These are phyloP conservation scores for Mycosphaerella sp. DNA, from an alignment of 2,329 filamentous ascomycete species.

Conservation along the genomic window DNA sequence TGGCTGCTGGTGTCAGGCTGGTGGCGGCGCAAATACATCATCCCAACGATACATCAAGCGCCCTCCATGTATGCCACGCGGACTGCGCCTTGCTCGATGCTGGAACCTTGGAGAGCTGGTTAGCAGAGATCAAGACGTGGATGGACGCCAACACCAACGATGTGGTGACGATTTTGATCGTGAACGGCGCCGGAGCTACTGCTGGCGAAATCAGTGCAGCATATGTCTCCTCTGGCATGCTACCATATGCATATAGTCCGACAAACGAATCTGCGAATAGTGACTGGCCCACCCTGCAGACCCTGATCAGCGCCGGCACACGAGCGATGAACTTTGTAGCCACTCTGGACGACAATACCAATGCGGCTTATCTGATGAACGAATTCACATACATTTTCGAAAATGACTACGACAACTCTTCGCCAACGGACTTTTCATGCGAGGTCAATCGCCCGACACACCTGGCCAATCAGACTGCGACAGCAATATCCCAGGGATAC, in stretches of 20 bases:
- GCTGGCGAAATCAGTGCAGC: slow-evolving; percentile 38
- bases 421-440: slow-evolving; percentile 28
- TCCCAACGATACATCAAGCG: slow-evolving; percentile 29
- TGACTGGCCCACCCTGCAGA: slow-evolving; percentile 78
- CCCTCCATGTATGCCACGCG: slow-evolving; percentile 59
- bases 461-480: slow-evolving; percentile 15
- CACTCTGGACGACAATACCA: slow-evolving; percentile 75
- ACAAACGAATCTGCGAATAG: slow-evolving; percentile 34
- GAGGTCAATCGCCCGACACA: slow-evolving; percentile 15
- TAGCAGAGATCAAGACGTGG: slow-evolving; percentile 55
- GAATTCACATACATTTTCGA: slow-evolving; percentile 41
- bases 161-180: slow-evolving; percentile 77
- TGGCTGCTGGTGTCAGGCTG: slow-evolving; percentile 57
- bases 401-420: slow-evolving; percentile 37
- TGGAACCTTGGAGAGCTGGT: slow-evolving; percentile 50
- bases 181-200: slow-evolving; percentile 58
- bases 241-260: slow-evolving; percentile 40
- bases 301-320: slow-evolving; percentile 61
- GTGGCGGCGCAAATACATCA: slow-evolving; percentile 58
- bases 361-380: slow-evolving; percentile 63
- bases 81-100: slow-evolving; percentile 49
- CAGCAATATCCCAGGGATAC: slow-evolving; percentile 15
- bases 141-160: slow-evolving; percentile 66
- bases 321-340: slow-evolving; percentile 55
- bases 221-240: slow-evolving; percentile 49